These are phyloP conservation scores for Eutypella sp. DNA, from an alignment of 2,329 filamentous ascomycete genomes.

Conservation along the genomic window DNA sequence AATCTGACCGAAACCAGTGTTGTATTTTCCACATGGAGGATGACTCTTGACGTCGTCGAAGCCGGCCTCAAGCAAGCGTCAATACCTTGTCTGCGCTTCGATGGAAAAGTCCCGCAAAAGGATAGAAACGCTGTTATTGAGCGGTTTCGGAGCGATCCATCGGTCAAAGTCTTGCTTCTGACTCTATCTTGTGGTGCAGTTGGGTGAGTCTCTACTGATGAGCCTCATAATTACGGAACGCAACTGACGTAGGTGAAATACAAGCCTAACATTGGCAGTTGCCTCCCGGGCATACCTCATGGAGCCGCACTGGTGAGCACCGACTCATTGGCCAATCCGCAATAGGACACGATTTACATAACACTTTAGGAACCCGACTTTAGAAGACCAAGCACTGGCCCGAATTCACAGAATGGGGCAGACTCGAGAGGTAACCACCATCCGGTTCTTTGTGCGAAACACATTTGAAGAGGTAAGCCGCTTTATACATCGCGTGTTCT, in stretches of 20 bases:
- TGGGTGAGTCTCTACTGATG: slow-evolving; percentile 28
- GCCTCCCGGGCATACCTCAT: slow-evolving; percentile 44
- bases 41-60: slow-evolving; percentile 42
- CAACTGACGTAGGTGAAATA: neutral
- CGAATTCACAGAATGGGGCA: slow-evolving; percentile 34
- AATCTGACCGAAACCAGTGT: slow-evolving; percentile 29
- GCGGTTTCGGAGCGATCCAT: slow-evolving; percentile 33
- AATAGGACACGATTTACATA: neutral
- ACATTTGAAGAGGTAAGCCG: slow-evolving; percentile 33
- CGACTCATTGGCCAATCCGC: neutral
- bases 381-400: slow-evolving; percentile 39
- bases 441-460: slow-evolving; percentile 32
- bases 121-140: slow-evolving; percentile 36
- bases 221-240: neutral
- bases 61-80: slow-evolving; percentile 28
- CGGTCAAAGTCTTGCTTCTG: slow-evolving; percentile 38
- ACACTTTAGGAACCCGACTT: slow-evolving; percentile 33
- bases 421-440: slow-evolving; percentile 29
- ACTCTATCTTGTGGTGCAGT: slow-evolving; percentile 48
- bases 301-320: slow-evolving; percentile 43
- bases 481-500: neutral
- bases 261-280: slow-evolving; percentile 37
- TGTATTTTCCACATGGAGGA: slow-evolving; percentile 47
- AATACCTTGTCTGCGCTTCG: slow-evolving; percentile 37
- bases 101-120: slow-evolving; percentile 39